Percentiles rank a stretch among this genome's conserved stretches.
These are phyloP conservation scores for Reticulascus tulasneorum DNA, from an alignment of 2,329 filamentous ascomycete genomes.

Conservation along the genomic window DNA sequence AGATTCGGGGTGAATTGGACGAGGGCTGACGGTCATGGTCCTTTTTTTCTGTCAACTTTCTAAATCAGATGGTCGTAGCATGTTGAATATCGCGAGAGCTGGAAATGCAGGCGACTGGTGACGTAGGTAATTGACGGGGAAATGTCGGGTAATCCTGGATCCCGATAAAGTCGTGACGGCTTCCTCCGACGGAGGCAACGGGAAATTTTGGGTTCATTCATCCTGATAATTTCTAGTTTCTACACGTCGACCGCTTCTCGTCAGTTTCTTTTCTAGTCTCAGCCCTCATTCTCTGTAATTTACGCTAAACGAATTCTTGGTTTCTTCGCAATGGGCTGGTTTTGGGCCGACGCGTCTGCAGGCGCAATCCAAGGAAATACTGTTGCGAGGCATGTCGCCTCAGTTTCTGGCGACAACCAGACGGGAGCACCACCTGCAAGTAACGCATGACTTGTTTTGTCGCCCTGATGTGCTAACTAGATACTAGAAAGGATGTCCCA, in stretches of 20 bases:
- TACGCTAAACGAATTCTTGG: too few relatives aligned
- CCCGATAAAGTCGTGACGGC: conserved; percentile 4
- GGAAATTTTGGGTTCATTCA: not conserved
- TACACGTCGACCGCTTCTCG: too few relatives aligned
- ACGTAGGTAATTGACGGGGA: conserved; percentile 23
- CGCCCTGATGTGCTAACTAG: conserved; percentile 18
- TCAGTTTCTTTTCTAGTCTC: not conserved
- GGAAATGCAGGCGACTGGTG: conserved; percentile 16
- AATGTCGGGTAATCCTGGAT: conserved; percentile 20
- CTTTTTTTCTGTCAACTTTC: too few relatives aligned
- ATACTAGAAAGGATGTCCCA: conserved; percentile 49
- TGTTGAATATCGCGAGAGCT: too few relatives aligned
- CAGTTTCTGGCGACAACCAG: conserved; percentile 16
- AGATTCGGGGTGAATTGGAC: conserved; percentile 1
- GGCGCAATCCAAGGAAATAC: conserved; percentile 16
- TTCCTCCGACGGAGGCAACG: conserved; percentile 6
- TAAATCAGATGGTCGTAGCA: too few relatives aligned
- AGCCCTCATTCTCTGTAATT: not conserved
- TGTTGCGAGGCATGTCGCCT: conserved; percentile 11
- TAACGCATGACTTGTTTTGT: not conserved
- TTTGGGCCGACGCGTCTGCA: conserved; percentile 52
- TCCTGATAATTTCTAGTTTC: too few relatives aligned
- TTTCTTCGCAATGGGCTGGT: conserved; percentile 53
- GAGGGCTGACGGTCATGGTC: conserved; percentile 15
- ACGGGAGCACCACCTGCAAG: conserved; percentile 35